Base-by-base conservation (phyloP, 2,329 filamentous ascomycete species). In the Plectosphaerella cucumerina region DNA sequence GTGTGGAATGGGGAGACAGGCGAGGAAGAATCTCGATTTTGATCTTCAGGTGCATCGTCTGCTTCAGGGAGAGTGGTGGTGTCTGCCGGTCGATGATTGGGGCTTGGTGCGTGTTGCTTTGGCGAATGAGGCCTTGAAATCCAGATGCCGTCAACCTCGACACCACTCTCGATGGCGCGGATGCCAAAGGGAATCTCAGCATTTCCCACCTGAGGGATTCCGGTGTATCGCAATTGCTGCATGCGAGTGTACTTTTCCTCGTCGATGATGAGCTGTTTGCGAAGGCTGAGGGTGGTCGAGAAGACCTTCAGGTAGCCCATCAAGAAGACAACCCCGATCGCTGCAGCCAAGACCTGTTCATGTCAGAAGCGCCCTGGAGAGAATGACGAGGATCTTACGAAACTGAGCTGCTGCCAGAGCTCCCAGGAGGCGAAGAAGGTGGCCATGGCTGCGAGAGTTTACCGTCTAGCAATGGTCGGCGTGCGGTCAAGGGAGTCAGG, bases 321-420 rank as follows among this genome's bases (percentile, higher is more conserved):
- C 47, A 80, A 61, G 59, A 96, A 85, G 37, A 92, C 88, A 35
- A 84, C 58, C 46, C 81, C 78, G 57, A 96, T 91, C 53, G 80
- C 81, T 58, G 81, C 81, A 35, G 77, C 89, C 46, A 96, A 78
- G 26, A 90, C 80, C 90, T 95, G 57, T 12, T 17, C 41, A 34
- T 35, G 12, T 34, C 42, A 20, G 15, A 9, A 10, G 23, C 12
- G 5, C 26, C 15, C 33, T 15, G 15, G n/a, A 12, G 26, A 10
- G 31, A 26, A 15, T 11, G 6, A 26, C 77, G 11, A 26, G 37
- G 17, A 5, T n/a, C 88, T 76, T 74, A 96, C 91, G 73, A 96
- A 90, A 49, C 85, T 89, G 84, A 96, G 85, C 73, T 96, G 85
- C 76, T 94, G 83, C 91, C 91, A 96, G 61, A 94, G 72, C 59